A percentile compares a stretch with the other conserved stretches of the same genome.
Conservation (phyloP, 352 stramenopile genomes). For the Blastocystis hominis region DNA sequence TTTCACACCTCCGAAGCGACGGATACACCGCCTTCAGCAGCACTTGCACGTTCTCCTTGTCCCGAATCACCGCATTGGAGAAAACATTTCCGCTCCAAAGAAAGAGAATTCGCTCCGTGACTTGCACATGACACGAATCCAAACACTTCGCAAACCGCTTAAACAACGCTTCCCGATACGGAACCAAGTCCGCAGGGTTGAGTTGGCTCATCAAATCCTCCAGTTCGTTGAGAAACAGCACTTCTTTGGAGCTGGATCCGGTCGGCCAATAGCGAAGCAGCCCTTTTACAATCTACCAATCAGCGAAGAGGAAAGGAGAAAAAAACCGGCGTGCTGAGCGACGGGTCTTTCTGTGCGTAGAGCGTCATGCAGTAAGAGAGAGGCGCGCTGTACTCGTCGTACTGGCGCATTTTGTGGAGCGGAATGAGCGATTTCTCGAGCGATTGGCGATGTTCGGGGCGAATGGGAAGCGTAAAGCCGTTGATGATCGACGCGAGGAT, state of each 20-base stretch:
- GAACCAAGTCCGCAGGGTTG: conserved; percentile 67
- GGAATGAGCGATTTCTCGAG: conserved; percentile 84
- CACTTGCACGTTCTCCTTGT: background rate
- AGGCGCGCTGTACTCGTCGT: conserved; percentile 92
- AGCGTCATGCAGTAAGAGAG: conserved; percentile 98
- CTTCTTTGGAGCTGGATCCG: conserved; percentile 63
- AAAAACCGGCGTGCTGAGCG: conserved; percentile 81
- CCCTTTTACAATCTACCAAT: conserved; percentile 57
- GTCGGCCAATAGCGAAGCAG: conserved; percentile 62
- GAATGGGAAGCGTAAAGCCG: conserved; percentile 95
- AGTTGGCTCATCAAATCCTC: conserved; percentile 94
- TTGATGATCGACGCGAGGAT: conserved; percentile 98
- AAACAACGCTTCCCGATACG: conserved; percentile 46
- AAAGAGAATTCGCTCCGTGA: conserved; percentile 88
- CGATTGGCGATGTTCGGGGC: conserved; percentile 89
- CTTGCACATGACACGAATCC: conserved; percentile 61
- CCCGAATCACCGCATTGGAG: conserved; percentile 54
- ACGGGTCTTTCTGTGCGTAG: conserved; percentile 96
- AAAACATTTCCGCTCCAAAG: conserved; percentile 98
- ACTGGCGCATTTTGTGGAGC: conserved; percentile 90
- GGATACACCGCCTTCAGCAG: background rate
- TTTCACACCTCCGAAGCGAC: background rate
- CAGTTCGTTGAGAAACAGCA: conserved; percentile 92
- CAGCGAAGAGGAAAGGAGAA: background rate
- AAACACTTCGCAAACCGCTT: conserved; percentile 61